Evolutionary conservation across 202 grass and related monocot genomes (phyloP).

Genomic region (Schoenoplectus tabernaemontani): DNA sequence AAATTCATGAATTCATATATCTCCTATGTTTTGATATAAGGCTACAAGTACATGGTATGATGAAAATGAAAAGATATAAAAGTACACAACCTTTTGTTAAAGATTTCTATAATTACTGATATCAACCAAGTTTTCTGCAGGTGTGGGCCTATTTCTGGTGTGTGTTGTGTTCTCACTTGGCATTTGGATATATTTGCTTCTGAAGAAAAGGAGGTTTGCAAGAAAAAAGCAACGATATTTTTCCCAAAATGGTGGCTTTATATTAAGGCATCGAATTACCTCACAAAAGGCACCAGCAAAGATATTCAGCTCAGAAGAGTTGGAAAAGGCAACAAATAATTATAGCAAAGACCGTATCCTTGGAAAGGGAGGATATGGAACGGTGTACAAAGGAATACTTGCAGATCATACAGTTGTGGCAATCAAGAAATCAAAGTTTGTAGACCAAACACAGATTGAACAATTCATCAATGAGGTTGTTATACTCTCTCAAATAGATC

Average conservation of each 20-base stretch:
- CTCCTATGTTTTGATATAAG: background rate
- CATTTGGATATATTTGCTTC: constrained; percentile 11
- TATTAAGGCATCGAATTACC: constrained; percentile 23
- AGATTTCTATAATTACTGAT: background rate
- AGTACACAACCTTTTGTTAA: background rate
- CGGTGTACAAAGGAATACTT: constrained; percentile 34
- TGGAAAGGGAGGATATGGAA: constrained; percentile 36
- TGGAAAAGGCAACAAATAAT: constrained; percentile 28
- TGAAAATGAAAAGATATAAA: background rate
- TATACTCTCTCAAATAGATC: constrained; percentile 39
- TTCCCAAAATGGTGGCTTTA: constrained; percentile 32
- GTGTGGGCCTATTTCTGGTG: constrained; percentile 13
- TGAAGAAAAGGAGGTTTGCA: constrained; percentile 10
- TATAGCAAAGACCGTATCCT: constrained; percentile 23
- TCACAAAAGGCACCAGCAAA: constrained; percentile 15
- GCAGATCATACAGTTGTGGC: constrained; percentile 28
- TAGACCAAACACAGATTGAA: constrained; percentile 40
- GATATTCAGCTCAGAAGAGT: constrained; percentile 33
- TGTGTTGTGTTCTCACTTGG: background rate
- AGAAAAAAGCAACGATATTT: constrained; percentile 27
- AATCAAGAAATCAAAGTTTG: constrained; percentile 40
- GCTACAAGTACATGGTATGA: background rate
- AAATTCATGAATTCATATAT: background rate
- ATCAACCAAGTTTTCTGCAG: constrained; percentile 1
- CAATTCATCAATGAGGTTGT: constrained; percentile 43